These are phyloP conservation scores for Castanea sativa DNA, from an alignment of 306 rosid genomes.

Conservation along the genomic window DNA sequence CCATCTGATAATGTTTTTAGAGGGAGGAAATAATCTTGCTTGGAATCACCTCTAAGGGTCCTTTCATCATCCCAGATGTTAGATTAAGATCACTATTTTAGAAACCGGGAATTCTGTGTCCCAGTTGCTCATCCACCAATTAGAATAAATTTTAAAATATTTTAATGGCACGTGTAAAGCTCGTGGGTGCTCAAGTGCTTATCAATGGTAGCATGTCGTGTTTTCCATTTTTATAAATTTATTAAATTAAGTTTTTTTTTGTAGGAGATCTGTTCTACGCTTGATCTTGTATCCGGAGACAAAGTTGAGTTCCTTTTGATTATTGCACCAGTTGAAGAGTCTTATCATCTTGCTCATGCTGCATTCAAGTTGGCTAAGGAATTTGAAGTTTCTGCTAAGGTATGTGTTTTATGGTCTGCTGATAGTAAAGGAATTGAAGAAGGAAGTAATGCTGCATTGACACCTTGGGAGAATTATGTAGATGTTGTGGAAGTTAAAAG, in stretches of 20 bases:
- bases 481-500: slow-evolving; percentile 53
- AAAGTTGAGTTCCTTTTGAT: slow-evolving; percentile 70
- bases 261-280: slow-evolving; percentile 62
- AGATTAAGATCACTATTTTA: neutral
- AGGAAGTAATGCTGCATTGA: slow-evolving; percentile 47
- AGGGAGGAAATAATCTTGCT: neutral
- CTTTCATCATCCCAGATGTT: neutral
- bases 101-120: neutral
- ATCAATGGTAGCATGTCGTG: neutral
- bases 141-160: neutral
- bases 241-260: slow-evolving; percentile 8
- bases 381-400: slow-evolving; percentile 42
- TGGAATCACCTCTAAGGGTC: neutral
- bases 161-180: neutral
- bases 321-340: slow-evolving; percentile 53
- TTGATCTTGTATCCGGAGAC: slow-evolving; percentile 70
- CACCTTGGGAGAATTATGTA: slow-evolving; percentile 59
- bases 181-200: neutral
- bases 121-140: neutral
- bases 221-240: slow-evolving; percentile 6
- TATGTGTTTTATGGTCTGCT: slow-evolving; percentile 70
- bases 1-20: neutral
- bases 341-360: slow-evolving; percentile 61
- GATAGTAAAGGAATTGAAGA: slow-evolving; percentile 33
- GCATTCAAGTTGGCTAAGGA: slow-evolving; percentile 66